These are phyloP conservation scores for Polygonum aviculare DNA, from an alignment of 148 eudicot species.

Conservation along the genomic window DNA sequence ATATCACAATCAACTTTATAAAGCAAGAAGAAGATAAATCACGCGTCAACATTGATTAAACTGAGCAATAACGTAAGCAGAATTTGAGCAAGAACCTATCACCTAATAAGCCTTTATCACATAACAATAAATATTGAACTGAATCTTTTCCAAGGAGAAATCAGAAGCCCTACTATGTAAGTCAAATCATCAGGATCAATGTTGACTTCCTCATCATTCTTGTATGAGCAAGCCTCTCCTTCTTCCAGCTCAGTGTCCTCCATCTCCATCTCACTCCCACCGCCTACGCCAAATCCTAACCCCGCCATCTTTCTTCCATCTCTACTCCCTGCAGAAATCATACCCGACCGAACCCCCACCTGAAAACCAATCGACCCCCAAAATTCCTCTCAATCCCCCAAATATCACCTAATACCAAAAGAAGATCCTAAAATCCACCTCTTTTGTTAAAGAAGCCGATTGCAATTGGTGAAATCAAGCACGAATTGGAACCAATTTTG, in stretches of 20 bases:
- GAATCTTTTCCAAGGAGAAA: background rate
- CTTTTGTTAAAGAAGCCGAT: background rate
- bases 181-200: conserved; percentile 95
- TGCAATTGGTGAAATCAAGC: background rate
- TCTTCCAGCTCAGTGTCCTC: conserved; percentile 75
- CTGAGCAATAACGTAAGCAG: background rate
- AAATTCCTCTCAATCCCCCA: background rate
- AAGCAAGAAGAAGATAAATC: background rate
- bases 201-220: conserved; percentile 40
- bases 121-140: background rate
- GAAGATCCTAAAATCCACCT: background rate
- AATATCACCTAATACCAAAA: background rate
- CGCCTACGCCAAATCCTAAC: conserved; percentile 27
- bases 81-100: background rate
- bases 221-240: conserved; percentile 68
- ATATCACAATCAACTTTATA: background rate
- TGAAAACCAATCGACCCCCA: background rate
- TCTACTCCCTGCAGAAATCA: conserved; percentile 67
- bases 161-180: conserved; percentile 52
- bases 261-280: conserved; percentile 41
- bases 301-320: conserved; percentile 64
- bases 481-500: background rate
- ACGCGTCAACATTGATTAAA: background rate
- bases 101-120: conserved; percentile 1
- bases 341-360: conserved; percentile 15